These are phyloP conservation scores for Pseudofabraea citricarpa DNA, from an alignment of 2,329 filamentous ascomycete genomes.

Conservation along the genomic window DNA sequence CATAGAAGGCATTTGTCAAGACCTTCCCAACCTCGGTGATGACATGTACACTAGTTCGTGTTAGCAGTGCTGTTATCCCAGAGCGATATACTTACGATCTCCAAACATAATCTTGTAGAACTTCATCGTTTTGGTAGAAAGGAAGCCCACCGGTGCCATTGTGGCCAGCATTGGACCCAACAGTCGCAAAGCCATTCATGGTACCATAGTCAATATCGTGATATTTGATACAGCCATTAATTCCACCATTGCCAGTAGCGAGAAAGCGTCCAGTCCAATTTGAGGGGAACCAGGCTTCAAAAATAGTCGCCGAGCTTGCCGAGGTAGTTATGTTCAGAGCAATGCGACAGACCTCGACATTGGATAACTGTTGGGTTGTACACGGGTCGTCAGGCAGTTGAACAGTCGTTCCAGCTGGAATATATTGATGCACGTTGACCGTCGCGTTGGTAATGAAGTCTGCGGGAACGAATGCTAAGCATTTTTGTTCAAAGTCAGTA, in stretches of 20 bases:
- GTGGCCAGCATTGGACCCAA: slow-evolving; percentile 21
- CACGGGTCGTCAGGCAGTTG: not conserved
- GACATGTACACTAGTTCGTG: slow-evolving; percentile 6
- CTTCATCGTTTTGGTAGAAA: slow-evolving; percentile 17
- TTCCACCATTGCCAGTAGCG: slow-evolving; percentile 28
- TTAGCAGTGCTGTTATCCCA: not conserved
- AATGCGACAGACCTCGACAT: slow-evolving; percentile 1
- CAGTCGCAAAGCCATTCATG: slow-evolving; percentile 18
- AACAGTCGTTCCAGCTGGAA: not conserved
- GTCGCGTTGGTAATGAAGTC: not conserved
- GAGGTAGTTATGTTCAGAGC: slow-evolving; percentile 3
- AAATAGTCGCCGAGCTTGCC: slow-evolving; percentile 2
- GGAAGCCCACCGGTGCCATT: slow-evolving; percentile 16
- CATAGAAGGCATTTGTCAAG: slow-evolving; percentile 28
- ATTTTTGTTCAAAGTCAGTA: no score
- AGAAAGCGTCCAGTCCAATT: slow-evolving; percentile 36
- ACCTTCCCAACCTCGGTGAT: slow-evolving; percentile 8
- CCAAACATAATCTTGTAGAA: slow-evolving; percentile 19
- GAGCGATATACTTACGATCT: slow-evolving; percentile 6
- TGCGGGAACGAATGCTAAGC: not conserved
- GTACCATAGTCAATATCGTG: slow-evolving; percentile 15
- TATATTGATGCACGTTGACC: not conserved
- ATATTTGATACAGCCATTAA: slow-evolving; percentile 20
- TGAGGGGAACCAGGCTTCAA: slow-evolving; percentile 25
- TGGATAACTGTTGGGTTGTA: not conserved